Evolutionary conservation across 495 filamentous ascomycete genomes (phyloP).

Genomic region (Tricharina praecox): DNA sequence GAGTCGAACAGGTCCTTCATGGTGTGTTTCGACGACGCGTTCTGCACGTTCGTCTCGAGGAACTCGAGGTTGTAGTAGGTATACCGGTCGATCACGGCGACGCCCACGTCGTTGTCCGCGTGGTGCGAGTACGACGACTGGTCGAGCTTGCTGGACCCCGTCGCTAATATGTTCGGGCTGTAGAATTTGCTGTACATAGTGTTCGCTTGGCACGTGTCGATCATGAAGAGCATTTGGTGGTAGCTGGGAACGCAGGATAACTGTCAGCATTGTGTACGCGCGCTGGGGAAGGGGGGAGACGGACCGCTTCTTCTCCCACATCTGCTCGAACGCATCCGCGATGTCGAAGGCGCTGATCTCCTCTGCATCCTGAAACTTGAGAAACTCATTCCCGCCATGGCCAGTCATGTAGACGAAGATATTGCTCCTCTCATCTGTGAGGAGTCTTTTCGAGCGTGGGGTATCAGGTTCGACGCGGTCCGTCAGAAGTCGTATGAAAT

Average conservation of each 20-base stretch:
- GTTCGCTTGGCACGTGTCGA: constrained; percentile 97
- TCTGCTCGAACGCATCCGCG: constrained; percentile 95
- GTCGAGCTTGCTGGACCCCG: constrained; percentile 80
- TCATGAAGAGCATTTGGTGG: constrained; percentile 97
- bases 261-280: constrained; percentile 2
- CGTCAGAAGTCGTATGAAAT: constrained; percentile 89
- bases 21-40: constrained; percentile 64
- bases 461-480: constrained; percentile 86
- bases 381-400: constrained; percentile 93
- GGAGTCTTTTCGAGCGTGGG: constrained; percentile 75
- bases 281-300: too few relatives aligned
- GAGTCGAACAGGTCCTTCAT: constrained; percentile 88
- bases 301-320: constrained; percentile 94
- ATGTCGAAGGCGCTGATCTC: constrained; percentile 94
- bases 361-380: constrained; percentile 96
- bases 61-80: constrained; percentile 98
- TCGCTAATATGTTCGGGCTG: constrained; percentile 91
- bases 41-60: constrained; percentile 74
- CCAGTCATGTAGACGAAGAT: constrained; percentile 98
- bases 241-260: constrained; percentile 31
- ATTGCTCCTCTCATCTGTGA: constrained; percentile 87
- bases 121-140: constrained; percentile 93
- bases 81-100: constrained; percentile 94
- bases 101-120: constrained; percentile 92
- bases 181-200: constrained; percentile 98